A percentile compares a stretch with the other conserved stretches of the same genome.
phyloP scores from a whole-genome alignment of 495 filamentous ascomycete genomes.

The Aspergillus homomorphus region DNA sequence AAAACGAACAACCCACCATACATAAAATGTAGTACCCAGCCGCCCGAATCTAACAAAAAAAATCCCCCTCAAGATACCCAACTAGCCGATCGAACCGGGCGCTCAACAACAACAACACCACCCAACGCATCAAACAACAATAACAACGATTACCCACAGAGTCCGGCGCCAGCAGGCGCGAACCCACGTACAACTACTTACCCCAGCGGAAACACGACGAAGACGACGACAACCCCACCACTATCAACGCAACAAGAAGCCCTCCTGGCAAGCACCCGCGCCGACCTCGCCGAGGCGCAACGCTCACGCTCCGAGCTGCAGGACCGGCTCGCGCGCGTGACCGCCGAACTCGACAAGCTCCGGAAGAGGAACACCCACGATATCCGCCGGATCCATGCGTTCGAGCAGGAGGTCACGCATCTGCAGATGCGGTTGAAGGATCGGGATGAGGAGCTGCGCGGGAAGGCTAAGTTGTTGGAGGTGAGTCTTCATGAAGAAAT shows the following conservation, averaged over 20 bases:
- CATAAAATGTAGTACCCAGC: not conserved
- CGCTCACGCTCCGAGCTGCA: slow-evolving; percentile 67
- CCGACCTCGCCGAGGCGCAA: slow-evolving; percentile 72
- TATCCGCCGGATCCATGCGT: slow-evolving; percentile 52
- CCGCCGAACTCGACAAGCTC: slow-evolving; percentile 58
- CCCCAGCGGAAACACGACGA: slow-evolving; percentile 25
- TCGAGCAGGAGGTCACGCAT: slow-evolving; percentile 60
- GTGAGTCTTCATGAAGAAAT: too few species aligned
- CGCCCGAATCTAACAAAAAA: not conserved
- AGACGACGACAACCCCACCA: slow-evolving; percentile 17
- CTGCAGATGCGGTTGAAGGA: slow-evolving; percentile 67
- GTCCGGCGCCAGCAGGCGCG: not conserved
- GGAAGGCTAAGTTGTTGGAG: slow-evolving; percentile 77
- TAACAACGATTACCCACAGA: not conserved
- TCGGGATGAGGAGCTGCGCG: slow-evolving; percentile 78
- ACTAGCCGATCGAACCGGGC: slow-evolving; percentile 66
- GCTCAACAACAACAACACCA: slow-evolving; percentile 34
- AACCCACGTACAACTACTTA: not conserved
- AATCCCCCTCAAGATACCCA: slow-evolving; percentile 65
- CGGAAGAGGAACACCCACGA: slow-evolving; percentile 55
- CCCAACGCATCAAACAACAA: too few species aligned
- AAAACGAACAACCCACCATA: too few species aligned
- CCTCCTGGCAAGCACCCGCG: slow-evolving; percentile 46
- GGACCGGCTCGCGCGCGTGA: slow-evolving; percentile 53
- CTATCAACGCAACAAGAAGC: slow-evolving; percentile 31